A percentile compares a stretch with the other conserved stretches of the same genome.
Conservation (phyloP, 306 rosid genomes). For the Luffa aegyptiaca region DNA sequence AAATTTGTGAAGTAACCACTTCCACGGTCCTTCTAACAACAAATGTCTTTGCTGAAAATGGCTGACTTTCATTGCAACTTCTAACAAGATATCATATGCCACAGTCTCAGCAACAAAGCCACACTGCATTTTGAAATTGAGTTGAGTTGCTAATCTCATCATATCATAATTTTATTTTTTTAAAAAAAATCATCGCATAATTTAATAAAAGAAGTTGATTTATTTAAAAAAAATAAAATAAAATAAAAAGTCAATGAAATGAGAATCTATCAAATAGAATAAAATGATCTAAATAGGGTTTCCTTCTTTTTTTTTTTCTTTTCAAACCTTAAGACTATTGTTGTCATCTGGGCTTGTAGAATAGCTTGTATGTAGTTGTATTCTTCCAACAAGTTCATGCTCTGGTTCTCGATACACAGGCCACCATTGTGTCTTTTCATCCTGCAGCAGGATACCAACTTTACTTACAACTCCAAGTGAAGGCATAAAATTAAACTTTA, state of each 20-base stretch:
- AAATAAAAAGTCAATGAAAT: too few relatives aligned
- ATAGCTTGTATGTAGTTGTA: slow-evolving; percentile 63
- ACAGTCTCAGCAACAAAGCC: slow-evolving; percentile 95
- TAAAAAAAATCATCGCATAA: background rate
- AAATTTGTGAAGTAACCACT: slow-evolving; percentile 81
- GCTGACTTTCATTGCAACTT: slow-evolving; percentile 87
- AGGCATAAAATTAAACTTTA: background rate
- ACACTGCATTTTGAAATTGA: slow-evolving; percentile 29
- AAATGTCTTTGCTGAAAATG: slow-evolving; percentile 75
- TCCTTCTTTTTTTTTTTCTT: background rate
- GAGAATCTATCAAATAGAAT: background rate
- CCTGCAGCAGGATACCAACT: slow-evolving; percentile 36
- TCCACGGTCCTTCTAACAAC: slow-evolving; percentile 75
- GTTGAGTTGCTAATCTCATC: background rate
- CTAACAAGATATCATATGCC: slow-evolving; percentile 81
- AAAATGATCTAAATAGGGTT: background rate
- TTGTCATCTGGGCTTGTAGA: slow-evolving; percentile 71
- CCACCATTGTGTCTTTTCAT: slow-evolving; percentile 96
- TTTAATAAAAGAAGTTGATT: background rate
- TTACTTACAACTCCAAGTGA: background rate
- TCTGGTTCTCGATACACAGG: slow-evolving; percentile 64
- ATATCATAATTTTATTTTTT: background rate
- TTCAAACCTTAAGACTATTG: slow-evolving; percentile 58
- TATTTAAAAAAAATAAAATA: too few relatives aligned
- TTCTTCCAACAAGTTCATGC: slow-evolving; percentile 76